phyloP scores from a whole-genome alignment of 2,329 filamentous ascomycete species.

The Calonectria montana region DNA sequence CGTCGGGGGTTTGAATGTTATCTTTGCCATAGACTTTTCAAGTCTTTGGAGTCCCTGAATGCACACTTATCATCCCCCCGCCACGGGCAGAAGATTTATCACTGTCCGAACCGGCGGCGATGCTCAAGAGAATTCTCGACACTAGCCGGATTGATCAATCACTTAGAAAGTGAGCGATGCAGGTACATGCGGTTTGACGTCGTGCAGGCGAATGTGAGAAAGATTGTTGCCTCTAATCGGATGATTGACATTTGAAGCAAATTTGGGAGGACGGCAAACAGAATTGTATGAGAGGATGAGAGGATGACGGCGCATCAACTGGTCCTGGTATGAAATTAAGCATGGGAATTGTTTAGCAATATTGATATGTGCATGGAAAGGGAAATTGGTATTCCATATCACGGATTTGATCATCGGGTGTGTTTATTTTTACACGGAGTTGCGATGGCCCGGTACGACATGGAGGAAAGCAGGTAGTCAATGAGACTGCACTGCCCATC shows the following conservation, averaged over 20 bases:
- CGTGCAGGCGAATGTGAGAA: conserved; percentile 47
- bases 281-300: not conserved
- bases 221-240: conserved; percentile 25
- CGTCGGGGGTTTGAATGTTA: conserved; percentile 44
- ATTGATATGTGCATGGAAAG: not conserved
- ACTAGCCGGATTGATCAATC: conserved; percentile 54
- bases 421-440: not conserved
- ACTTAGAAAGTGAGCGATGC: conserved; percentile 58
- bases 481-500: not conserved
- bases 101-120: conserved; percentile 49
- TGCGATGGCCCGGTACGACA: not conserved
- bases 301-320: not conserved
- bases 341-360: not conserved
- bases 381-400: not conserved
- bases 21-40: conserved; percentile 62
- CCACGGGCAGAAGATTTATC: conserved; percentile 53
- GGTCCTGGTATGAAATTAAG: not conserved
- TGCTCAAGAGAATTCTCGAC: conserved; percentile 53
- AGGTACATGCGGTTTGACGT: conserved; percentile 51
- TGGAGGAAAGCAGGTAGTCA: not conserved
- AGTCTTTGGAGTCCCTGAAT: conserved; percentile 51
- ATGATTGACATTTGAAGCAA: conserved; percentile 19
- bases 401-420: not conserved
- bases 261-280: too few species aligned
- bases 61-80: conserved; percentile 64